These are phyloP conservation scores for Ophiostoma novo-ulmi DNA, from an alignment of 2,329 filamentous ascomycete species.

Conservation along the genomic window DNA sequence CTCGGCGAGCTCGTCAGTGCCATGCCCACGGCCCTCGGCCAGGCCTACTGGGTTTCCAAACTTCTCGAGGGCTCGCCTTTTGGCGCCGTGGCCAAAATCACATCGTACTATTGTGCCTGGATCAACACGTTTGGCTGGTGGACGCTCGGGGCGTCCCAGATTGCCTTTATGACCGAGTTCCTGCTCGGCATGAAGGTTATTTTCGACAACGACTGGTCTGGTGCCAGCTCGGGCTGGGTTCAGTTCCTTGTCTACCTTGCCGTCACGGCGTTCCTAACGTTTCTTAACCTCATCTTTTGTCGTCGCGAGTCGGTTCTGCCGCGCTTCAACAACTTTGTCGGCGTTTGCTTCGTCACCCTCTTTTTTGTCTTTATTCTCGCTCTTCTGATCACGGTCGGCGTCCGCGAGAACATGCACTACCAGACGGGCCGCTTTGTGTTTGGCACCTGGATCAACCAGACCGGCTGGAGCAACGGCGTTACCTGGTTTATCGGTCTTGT, in stretches of 20 bases:
- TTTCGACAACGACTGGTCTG: conserved; percentile 24
- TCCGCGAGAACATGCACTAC: conserved; percentile 27
- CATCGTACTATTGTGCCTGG: conserved; percentile 26
- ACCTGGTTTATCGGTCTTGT: conserved; percentile 33
- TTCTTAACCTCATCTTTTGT: conserved; percentile 37
- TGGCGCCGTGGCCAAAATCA: conserved; percentile 35
- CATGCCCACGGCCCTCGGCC: conserved; percentile 57
- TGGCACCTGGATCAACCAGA: conserved; percentile 32
- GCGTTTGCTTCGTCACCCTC: conserved; percentile 36
- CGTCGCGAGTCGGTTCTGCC: conserved; percentile 45
- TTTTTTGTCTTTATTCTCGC: conserved; percentile 37
- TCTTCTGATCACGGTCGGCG: conserved; percentile 28
- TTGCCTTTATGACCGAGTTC: conserved; percentile 26
- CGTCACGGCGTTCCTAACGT: conserved; percentile 31
- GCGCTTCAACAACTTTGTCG: conserved; percentile 53
- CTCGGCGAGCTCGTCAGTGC: conserved; percentile 53
- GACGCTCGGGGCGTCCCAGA: conserved; percentile 27
- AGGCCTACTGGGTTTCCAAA: conserved; percentile 53
- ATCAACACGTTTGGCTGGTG: conserved; percentile 28
- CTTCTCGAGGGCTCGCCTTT: conserved; percentile 33
- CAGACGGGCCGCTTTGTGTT: conserved; percentile 32
- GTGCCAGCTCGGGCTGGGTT: conserved; percentile 24
- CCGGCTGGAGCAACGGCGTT: conserved; percentile 36
- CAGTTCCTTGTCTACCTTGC: conserved; percentile 50
- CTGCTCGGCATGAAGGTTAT: conserved; percentile 27